A percentile compares a stretch with the other conserved stretches of the same genome.
These are phyloP conservation scores for Somion occarium DNA, from an alignment of 1,284 basidiomycete species.

Conservation along the genomic window DNA sequence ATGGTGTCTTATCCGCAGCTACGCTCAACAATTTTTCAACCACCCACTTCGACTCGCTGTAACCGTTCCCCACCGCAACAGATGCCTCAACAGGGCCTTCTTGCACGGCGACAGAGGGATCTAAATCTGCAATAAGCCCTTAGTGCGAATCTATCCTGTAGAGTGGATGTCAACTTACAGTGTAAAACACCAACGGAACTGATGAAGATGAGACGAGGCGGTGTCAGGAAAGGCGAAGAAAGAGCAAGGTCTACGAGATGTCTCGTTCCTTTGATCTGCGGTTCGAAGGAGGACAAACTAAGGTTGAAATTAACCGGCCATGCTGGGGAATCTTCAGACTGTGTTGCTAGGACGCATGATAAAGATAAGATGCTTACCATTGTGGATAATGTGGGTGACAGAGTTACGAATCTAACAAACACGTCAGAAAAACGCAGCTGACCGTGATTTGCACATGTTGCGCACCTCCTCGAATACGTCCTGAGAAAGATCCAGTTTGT, in stretches of 20 bases:
- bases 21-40: conserved; percentile 25
- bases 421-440: background rate
- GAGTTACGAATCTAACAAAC: conserved; percentile 14
- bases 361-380: conserved; percentile 13
- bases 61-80: conserved; percentile 24
- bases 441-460: background rate
- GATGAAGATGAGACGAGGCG: conserved; percentile 24
- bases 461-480: conserved; percentile 24
- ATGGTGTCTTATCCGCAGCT: conserved; percentile 18
- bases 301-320: conserved; percentile 32
- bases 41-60: conserved; percentile 34
- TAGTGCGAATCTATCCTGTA: background rate
- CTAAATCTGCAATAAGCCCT: background rate
- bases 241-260: conserved; percentile 19
- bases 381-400: conserved; percentile 25
- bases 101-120: background rate
- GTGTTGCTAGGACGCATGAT: background rate
- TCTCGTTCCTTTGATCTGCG: conserved; percentile 8
- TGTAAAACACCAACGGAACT: conserved; percentile 26
- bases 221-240: conserved; percentile 13
- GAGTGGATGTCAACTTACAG: conserved; percentile 5
- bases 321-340: conserved; percentile 16
- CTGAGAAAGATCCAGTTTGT: conserved; percentile 22
- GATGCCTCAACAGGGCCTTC: conserved; percentile 13
- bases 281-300: conserved; percentile 13